Evolutionary conservation across 768 basidiomycete species (phyloP).

Genomic region (Strobilomyces confusus): DNA sequence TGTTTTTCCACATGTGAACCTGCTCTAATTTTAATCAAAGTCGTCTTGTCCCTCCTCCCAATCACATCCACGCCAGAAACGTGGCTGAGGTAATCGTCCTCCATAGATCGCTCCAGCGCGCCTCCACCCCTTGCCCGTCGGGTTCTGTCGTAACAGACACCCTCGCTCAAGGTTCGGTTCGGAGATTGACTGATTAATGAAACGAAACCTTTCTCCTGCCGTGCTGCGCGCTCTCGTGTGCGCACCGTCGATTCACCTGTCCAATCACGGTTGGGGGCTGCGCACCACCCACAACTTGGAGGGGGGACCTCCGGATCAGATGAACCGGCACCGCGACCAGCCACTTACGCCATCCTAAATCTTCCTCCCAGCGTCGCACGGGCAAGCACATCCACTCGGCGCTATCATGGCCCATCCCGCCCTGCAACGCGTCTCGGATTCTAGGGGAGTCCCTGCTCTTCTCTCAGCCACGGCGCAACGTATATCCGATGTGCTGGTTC

Average conservation of each 20-base stretch:
- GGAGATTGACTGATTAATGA: slow-evolving; percentile 25
- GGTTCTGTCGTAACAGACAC: slow-evolving; percentile 16
- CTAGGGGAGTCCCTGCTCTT: neutral
- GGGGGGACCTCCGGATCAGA: slow-evolving; percentile 1
- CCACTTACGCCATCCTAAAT: neutral
- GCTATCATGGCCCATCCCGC: neutral
- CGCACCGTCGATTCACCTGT: slow-evolving; percentile 7
- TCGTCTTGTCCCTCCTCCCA: neutral
- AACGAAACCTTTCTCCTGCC: slow-evolving; percentile 1
- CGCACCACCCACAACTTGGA: neutral
- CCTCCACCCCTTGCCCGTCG: neutral
- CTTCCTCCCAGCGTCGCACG: neutral
- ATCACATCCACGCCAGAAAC: neutral
- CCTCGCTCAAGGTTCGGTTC: slow-evolving; percentile 9
- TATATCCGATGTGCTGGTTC: neutral
- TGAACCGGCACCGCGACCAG: slow-evolving; percentile 7
- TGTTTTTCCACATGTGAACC: slow-evolving; percentile 7
- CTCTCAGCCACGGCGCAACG: neutral
- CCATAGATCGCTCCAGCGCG: neutral
- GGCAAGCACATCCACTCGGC: too few relatives aligned
- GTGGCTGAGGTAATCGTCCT: neutral
- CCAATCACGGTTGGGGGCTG: neutral
- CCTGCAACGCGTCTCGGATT: too few relatives aligned
- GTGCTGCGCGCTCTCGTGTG: slow-evolving; percentile 6
- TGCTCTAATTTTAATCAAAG: slow-evolving; percentile 9